phyloP scores from a whole-genome alignment of 2,329 filamentous ascomycete genomes.

The Hypomyces rosellus region DNA sequence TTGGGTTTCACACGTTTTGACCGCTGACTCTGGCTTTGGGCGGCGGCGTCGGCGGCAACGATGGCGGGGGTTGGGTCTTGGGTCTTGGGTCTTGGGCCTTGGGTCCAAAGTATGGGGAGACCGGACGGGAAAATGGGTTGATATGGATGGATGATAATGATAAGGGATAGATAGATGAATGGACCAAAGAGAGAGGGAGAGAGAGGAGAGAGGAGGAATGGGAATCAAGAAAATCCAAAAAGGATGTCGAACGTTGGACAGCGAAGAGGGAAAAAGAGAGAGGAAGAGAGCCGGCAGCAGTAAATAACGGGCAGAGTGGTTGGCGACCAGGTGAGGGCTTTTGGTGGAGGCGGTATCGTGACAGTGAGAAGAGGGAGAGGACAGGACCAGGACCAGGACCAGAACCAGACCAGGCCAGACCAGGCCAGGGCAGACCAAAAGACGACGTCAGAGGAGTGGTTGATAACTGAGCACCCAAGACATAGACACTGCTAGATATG shows the following conservation, averaged over 20 bases:
- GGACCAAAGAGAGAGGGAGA: background rate
- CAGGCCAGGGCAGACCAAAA: constrained; percentile 2
- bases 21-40: too few species aligned
- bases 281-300: background rate
- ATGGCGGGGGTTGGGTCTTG: too few species aligned
- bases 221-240: background rate
- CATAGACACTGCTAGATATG: background rate
- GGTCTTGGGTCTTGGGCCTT: too few species aligned
- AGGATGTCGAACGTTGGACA: background rate
- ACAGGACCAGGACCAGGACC: background rate
- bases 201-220: constrained; percentile 2
- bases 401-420: background rate
- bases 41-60: background rate
- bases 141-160: background rate
- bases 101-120: too few species aligned
- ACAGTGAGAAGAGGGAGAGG: constrained; percentile 2
- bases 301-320: background rate
- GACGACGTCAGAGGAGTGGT: background rate
- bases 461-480: too few species aligned
- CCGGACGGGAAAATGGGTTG: background rate
- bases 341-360: constrained; percentile 11
- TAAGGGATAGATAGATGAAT: background rate
- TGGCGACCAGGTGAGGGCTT: constrained; percentile 5
- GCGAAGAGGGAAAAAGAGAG: background rate
- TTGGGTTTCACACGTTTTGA: background rate